phyloP scores from a whole-genome alignment of 805 yeast species.

The Schizosaccharomyces osmophilus region DNA sequence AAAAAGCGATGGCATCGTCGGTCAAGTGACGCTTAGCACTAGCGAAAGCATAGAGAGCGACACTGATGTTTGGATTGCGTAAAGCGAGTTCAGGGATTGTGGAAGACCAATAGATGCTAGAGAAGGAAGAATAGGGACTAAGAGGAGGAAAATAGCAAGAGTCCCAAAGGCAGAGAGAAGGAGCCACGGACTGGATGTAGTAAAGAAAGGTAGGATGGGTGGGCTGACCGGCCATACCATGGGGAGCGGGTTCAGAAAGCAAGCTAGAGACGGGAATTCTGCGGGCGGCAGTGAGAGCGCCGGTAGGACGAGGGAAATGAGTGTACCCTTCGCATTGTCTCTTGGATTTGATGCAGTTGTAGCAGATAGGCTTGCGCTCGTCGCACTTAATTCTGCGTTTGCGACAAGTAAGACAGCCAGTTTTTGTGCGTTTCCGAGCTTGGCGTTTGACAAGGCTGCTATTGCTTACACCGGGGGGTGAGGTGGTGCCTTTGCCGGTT shows the following conservation, averaged over 20 bases:
- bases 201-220: not conserved
- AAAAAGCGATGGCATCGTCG: not conserved
- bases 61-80: not conserved
- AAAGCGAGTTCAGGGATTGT: not conserved
- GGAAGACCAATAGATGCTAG: not conserved
- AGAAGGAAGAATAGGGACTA: not conserved
- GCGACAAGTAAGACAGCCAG: constrained; percentile 38
- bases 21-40: not conserved
- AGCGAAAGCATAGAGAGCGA: not conserved
- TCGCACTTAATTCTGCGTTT: constrained; percentile 47
- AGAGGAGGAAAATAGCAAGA: not conserved
- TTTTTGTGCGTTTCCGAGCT: constrained; percentile 9
- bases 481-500: not conserved
- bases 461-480: not conserved
- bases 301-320: constrained; percentile 2
- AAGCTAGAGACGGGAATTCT: not conserved
- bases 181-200: not conserved
- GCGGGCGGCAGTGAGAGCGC: not conserved
- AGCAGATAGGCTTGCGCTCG: constrained; percentile 36
- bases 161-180: not conserved
- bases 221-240: not conserved
- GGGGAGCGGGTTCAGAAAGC: not conserved
- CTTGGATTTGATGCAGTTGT: constrained; percentile 15
- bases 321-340: constrained; percentile 10
- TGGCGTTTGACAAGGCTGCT: not conserved